Evolutionary conservation across 768 basidiomycete genomes (phyloP).

Genomic region (Chalciporus pseudorubinellus): DNA sequence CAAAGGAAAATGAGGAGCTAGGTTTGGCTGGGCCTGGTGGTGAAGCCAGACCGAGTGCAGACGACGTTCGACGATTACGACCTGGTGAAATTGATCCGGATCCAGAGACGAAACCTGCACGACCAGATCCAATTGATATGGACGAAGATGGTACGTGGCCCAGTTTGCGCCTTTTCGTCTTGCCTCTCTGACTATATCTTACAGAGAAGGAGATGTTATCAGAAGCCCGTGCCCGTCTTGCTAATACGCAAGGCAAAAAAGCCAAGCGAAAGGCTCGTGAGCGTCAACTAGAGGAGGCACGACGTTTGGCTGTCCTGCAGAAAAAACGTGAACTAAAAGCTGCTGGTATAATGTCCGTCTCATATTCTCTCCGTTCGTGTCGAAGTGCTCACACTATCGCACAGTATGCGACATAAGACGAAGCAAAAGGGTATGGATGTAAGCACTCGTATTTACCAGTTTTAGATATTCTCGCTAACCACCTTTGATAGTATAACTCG

Average conservation of each 20-base stretch:
- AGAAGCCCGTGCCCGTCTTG: conserved; percentile 94
- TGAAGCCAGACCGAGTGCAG: conserved; percentile 85
- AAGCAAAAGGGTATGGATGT: conserved; percentile 99
- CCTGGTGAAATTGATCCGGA: conserved; percentile 99
- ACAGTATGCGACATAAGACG: conserved; percentile 86
- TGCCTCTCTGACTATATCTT: conserved; percentile 6
- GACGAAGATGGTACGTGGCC: conserved; percentile 85
- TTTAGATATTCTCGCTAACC: background rate
- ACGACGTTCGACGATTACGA: conserved; percentile 82
- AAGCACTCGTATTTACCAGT: conserved; percentile 28
- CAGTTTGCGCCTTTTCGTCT: background rate
- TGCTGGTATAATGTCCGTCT: conserved; percentile 88
- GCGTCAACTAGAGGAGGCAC: conserved; percentile 93
- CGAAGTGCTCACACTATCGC: conserved; percentile 3
- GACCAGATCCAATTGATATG: conserved; percentile 99
- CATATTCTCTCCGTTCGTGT: background rate
- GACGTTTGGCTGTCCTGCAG: conserved; percentile 90
- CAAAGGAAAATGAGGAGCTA: conserved; percentile 92
- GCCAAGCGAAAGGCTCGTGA: conserved; percentile 98
- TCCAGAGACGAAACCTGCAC: conserved; percentile 96
- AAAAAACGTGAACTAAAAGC: conserved; percentile 98
- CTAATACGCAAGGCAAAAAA: conserved; percentile 99
- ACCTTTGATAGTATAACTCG: conserved; percentile 75
- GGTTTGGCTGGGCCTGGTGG: conserved; percentile 80
- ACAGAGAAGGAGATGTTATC: conserved; percentile 99